Percentiles rank a stretch among this genome's conserved stretches.
Evolutionary conservation across 768 basidiomycete genomes (phyloP).

Genomic region (Macrolepiota albuminosa): DNA sequence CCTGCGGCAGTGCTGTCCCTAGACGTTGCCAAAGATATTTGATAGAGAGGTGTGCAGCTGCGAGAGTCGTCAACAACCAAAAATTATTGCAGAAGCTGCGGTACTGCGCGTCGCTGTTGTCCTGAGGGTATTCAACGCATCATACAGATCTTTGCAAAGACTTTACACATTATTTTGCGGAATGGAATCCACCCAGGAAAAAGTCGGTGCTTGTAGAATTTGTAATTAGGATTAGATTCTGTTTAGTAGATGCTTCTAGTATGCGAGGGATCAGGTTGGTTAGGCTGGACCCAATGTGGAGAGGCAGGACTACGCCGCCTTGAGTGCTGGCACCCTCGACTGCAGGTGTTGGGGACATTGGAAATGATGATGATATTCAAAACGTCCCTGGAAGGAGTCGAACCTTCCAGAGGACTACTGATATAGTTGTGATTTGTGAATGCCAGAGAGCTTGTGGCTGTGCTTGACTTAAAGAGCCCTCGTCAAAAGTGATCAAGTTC

Average conservation of each 20-base stretch:
- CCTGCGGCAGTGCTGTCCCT: conserved; percentile 16
- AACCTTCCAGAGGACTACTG: too few relatives aligned
- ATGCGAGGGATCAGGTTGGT: too few relatives aligned
- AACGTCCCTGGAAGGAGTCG: too few relatives aligned
- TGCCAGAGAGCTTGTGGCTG: too few relatives aligned
- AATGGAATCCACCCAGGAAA: conserved; percentile 80
- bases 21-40: conserved; percentile 46
- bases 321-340: too few relatives aligned
- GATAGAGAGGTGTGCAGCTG: conserved; percentile 47
- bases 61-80: conserved; percentile 48
- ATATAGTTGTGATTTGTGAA: too few relatives aligned
- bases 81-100: conserved; percentile 82
- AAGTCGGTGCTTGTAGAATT: conserved; percentile 49
- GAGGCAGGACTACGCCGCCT: too few relatives aligned
- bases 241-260: conserved; percentile 1
- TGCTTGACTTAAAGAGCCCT: too few relatives aligned
- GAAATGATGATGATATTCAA: too few relatives aligned
- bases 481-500: too few relatives aligned
- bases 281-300: too few relatives aligned
- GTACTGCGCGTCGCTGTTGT: conserved; percentile 91
- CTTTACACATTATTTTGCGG: conserved; percentile 60
- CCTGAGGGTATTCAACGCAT: conserved; percentile 42
- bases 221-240: conserved; percentile 78
- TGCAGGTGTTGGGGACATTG: too few relatives aligned
- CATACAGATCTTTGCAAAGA: conserved; percentile 2